Conservation (phyloP, 2,329 filamentous ascomycete genomes). For the Fusarium cyanostomum region DNA sequence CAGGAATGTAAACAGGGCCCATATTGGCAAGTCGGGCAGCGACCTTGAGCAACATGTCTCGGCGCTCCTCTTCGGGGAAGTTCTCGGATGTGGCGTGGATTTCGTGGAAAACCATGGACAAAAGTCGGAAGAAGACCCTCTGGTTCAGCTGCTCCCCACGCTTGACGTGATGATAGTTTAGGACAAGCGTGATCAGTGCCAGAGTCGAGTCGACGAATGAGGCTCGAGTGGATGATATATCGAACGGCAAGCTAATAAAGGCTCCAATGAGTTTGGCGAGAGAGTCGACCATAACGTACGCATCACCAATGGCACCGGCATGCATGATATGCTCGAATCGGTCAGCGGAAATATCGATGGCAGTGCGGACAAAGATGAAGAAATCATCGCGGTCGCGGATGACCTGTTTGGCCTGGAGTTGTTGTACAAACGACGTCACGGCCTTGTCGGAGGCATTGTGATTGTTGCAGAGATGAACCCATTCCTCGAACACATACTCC, state of each 20-base stretch:
- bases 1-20: slow-evolving; percentile 79
- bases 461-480: slow-evolving; percentile 84
- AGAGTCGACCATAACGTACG: slow-evolving; percentile 75
- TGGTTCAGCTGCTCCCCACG: slow-evolving; percentile 85
- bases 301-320: slow-evolving; percentile 66
- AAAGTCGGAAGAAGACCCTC: slow-evolving; percentile 89
- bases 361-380: slow-evolving; percentile 79
- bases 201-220: slow-evolving; percentile 81
- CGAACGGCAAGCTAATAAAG: slow-evolving; percentile 77
- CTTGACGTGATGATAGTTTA: slow-evolving; percentile 86
- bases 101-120: slow-evolving; percentile 84
- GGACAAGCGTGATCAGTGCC: slow-evolving; percentile 78
- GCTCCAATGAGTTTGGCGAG: slow-evolving; percentile 82
- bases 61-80: slow-evolving; percentile 67
- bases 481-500: slow-evolving; percentile 96
- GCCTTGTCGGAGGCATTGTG: slow-evolving; percentile 78
- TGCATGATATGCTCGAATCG: slow-evolving; percentile 78
- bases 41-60: slow-evolving; percentile 76
- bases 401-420: slow-evolving; percentile 79
- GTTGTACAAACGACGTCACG: slow-evolving; percentile 79
- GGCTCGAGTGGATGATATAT: slow-evolving; percentile 70
- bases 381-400: slow-evolving; percentile 81
- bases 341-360: slow-evolving; percentile 81
- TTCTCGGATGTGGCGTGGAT: slow-evolving; percentile 69
- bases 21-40: slow-evolving; percentile 77